A percentile compares a stretch with the other conserved stretches of the same genome.
These are phyloP conservation scores for Lunularia cruciata DNA, from an alignment of 225 moss, liverwort and hornwort species.

Conservation along the genomic window DNA sequence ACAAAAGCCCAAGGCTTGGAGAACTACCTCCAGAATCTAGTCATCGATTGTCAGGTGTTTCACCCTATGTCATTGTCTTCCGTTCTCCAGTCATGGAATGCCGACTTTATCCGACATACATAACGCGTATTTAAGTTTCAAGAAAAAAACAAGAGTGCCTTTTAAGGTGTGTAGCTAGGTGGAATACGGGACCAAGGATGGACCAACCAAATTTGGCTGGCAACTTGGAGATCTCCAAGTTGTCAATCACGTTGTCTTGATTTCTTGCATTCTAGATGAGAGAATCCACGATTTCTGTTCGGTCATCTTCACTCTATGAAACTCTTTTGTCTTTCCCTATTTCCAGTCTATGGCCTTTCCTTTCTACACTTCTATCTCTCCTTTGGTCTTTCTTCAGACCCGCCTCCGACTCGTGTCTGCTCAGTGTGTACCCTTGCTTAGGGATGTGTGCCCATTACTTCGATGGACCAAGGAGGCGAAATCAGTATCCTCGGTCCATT, in stretches of 20 bases:
- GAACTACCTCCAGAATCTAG: too few species aligned
- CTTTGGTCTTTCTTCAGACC: neutral
- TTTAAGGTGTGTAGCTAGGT: neutral
- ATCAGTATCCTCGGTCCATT: slow-evolving; percentile 1
- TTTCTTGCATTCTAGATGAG: too few species aligned
- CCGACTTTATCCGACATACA: slow-evolving; percentile 4
- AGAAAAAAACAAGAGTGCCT: slow-evolving; percentile 4
- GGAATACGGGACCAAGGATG: neutral
- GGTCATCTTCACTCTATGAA: too few species aligned
- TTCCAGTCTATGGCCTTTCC: neutral
- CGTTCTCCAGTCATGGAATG: neutral
- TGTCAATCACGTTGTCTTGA: neutral
- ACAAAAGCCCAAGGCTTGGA: too few species aligned
- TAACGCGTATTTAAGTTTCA: neutral
- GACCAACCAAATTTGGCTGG: neutral
- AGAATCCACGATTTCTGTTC: too few species aligned
- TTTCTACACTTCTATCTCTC: neutral
- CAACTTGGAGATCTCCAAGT: too few species aligned
- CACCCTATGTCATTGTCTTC: neutral
- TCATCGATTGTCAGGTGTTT: slow-evolving; percentile 1
- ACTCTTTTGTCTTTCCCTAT: neutral
- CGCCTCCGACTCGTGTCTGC: neutral
- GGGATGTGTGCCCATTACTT: slow-evolving; percentile 1
- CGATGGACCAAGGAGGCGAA: neutral
- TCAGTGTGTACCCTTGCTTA: neutral